Evolutionary conservation across 345 rosid species (phyloP).

Genomic region (Gossypium sturtianum): DNA sequence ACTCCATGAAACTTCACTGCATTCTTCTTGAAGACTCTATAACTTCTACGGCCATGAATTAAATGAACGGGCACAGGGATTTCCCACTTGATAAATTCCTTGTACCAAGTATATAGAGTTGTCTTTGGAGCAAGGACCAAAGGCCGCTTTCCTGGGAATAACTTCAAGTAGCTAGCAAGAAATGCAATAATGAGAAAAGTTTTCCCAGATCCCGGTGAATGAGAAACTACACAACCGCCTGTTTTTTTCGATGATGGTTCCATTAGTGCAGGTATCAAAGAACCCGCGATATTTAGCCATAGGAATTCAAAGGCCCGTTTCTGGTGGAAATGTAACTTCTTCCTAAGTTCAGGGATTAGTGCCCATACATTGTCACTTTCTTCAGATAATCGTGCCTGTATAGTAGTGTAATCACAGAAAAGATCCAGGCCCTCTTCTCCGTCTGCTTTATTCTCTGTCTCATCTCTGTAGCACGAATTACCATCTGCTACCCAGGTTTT

Average conservation of each 20-base stretch:
- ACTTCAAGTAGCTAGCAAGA: slow-evolving; percentile 75
- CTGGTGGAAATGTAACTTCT: slow-evolving; percentile 71
- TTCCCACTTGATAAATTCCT: slow-evolving; percentile 90
- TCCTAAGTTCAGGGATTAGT: slow-evolving; percentile 65
- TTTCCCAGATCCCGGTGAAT: slow-evolving; percentile 95
- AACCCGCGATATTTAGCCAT: slow-evolving; percentile 79
- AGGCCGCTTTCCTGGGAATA: slow-evolving; percentile 83
- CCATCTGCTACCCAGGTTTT: slow-evolving; percentile 39
- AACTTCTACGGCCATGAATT: slow-evolving; percentile 77
- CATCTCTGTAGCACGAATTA: slow-evolving; percentile 28
- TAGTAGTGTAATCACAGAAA: slow-evolving; percentile 22
- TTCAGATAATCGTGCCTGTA: slow-evolving; percentile 28
- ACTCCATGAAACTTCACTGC: slow-evolving; percentile 36
- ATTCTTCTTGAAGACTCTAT: slow-evolving; percentile 43
- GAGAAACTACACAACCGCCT: slow-evolving; percentile 93
- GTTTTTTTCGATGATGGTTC: slow-evolving; percentile 38
- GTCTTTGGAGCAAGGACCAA: slow-evolving; percentile 92
- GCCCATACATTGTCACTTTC: slow-evolving; percentile 74
- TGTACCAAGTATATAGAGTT: slow-evolving; percentile 90
- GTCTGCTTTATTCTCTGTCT: slow-evolving; percentile 21
- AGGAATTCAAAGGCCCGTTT: slow-evolving; percentile 85
- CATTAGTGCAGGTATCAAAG: slow-evolving; percentile 57
- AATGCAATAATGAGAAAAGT: slow-evolving; percentile 86
- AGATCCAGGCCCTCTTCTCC: slow-evolving; percentile 27
- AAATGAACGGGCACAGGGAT: slow-evolving; percentile 79